Conservation (phyloP, 345 rosid species). For the Aethionema arabicum region DNA sequence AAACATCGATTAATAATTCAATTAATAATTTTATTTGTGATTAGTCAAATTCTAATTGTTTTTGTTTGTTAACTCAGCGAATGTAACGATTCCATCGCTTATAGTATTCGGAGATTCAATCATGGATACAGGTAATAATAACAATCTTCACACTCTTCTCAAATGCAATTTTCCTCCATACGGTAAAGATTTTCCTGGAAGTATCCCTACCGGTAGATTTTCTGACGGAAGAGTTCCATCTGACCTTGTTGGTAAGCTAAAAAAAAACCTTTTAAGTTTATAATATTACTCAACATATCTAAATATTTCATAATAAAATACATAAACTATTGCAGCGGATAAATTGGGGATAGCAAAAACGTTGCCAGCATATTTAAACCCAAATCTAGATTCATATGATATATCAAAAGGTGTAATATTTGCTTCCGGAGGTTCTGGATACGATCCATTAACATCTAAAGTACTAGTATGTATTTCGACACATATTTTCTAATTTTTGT, state of each 20-base stretch:
- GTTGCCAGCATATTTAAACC: slow-evolving; percentile 30
- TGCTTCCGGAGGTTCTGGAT: slow-evolving; percentile 38
- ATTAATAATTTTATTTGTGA: not conserved
- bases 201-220: slow-evolving; percentile 32
- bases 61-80: not conserved
- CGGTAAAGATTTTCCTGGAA: slow-evolving; percentile 23
- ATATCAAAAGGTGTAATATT: slow-evolving; percentile 31
- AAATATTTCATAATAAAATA: too few relatives aligned
- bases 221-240: slow-evolving; percentile 36
- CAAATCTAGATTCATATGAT: slow-evolving; percentile 20
- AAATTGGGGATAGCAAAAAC: slow-evolving; percentile 32
- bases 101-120: slow-evolving; percentile 40
- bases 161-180: slow-evolving; percentile 27
- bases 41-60: not conserved
- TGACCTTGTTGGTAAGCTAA: slow-evolving; percentile 25
- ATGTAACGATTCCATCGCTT: slow-evolving; percentile 25
- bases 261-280: not conserved
- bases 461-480: slow-evolving; percentile 21
- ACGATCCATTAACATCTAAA: slow-evolving; percentile 31
- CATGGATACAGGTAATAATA: slow-evolving; percentile 35
- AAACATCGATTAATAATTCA: not conserved
- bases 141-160: slow-evolving; percentile 25
- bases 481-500: not conserved
- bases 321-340: slow-evolving; percentile 7
- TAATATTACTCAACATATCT: too few relatives aligned